Conservation (phyloP, 1,284 basidiomycete species). For the Sphaerobolus stellatus region DNA sequence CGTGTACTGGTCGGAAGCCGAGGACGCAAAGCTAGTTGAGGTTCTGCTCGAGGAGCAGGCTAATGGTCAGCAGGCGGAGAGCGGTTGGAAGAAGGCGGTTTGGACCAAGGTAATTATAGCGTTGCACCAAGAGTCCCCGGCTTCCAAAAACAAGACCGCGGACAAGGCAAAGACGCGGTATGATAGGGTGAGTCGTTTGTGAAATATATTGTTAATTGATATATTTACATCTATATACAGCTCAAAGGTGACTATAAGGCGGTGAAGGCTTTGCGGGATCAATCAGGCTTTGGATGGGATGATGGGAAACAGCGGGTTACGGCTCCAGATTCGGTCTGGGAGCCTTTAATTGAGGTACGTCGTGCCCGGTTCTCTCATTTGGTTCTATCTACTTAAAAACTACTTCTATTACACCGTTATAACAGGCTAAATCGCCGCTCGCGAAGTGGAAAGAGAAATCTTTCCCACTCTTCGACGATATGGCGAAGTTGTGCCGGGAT, state of each 20-base stretch:
- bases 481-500: conserved; percentile 27
- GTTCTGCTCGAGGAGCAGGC: too few relatives aligned
- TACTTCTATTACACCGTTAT: not conserved
- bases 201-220: too few relatives aligned
- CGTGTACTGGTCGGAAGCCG: too few relatives aligned
- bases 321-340: conserved; percentile 30
- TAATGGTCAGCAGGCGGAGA: too few relatives aligned
- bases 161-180: too few relatives aligned
- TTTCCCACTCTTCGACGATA: conserved; percentile 30
- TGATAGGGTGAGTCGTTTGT: too few relatives aligned
- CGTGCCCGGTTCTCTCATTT: not conserved
- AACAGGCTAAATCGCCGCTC: conserved; percentile 21
- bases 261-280: conserved; percentile 22
- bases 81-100: too few relatives aligned
- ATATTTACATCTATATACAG: conserved; percentile 19
- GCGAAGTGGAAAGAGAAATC: conserved; percentile 24
- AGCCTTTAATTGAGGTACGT: conserved; percentile 20
- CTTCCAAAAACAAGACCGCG: too few relatives aligned
- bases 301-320: conserved; percentile 23
- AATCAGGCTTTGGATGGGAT: conserved; percentile 38
- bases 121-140: too few relatives aligned
- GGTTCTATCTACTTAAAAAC: not conserved
- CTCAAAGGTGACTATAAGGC: conserved; percentile 30
- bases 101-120: too few relatives aligned
- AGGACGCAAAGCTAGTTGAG: too few relatives aligned